Evolutionary conservation across 371 early-diverging fungal genomes (phyloP).

Genomic region (Lichtheimia ornata): DNA sequence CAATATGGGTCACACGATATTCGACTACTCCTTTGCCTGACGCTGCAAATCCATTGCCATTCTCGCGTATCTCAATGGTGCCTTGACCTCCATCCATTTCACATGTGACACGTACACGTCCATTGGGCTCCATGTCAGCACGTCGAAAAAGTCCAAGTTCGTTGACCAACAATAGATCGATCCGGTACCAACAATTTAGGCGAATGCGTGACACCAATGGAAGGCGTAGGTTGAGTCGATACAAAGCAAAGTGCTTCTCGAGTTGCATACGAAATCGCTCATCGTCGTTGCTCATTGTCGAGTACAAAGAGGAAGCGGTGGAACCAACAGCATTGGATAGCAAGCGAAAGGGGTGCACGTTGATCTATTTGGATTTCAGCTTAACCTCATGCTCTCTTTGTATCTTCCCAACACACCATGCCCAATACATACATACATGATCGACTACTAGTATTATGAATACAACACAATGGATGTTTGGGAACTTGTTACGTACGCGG

Average conservation of each 20-base stretch:
- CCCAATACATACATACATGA: too few relatives aligned
- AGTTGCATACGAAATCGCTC: constrained; percentile 40
- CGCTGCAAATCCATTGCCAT: constrained; percentile 37
- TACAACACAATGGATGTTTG: too few relatives aligned
- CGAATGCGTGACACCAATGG: constrained; percentile 29
- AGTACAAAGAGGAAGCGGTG: too few relatives aligned
- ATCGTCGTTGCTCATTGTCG: constrained; percentile 13
- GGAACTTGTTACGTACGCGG: too few relatives aligned
- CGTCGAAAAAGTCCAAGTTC: constrained; percentile 45
- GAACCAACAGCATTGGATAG: too few relatives aligned
- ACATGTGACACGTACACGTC: constrained; percentile 28
- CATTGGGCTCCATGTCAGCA: constrained; percentile 39
- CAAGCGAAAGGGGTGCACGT: too few relatives aligned
- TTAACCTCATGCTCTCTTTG: too few relatives aligned
- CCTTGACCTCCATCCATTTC: constrained; percentile 12
- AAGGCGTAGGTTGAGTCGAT: constrained; percentile 40
- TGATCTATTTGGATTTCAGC: too few relatives aligned
- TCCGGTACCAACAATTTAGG: constrained; percentile 38
- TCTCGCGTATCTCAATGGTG: neutral
- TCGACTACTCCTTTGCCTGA: constrained; percentile 54
- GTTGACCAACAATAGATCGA: constrained; percentile 43
- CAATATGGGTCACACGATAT: constrained; percentile 27
- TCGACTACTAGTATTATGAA: too few relatives aligned
- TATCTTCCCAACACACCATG: too few relatives aligned
- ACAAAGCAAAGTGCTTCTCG: constrained; percentile 48